Conservation (phyloP, 139 green algal species). For the Micractinium conductrix region DNA sequence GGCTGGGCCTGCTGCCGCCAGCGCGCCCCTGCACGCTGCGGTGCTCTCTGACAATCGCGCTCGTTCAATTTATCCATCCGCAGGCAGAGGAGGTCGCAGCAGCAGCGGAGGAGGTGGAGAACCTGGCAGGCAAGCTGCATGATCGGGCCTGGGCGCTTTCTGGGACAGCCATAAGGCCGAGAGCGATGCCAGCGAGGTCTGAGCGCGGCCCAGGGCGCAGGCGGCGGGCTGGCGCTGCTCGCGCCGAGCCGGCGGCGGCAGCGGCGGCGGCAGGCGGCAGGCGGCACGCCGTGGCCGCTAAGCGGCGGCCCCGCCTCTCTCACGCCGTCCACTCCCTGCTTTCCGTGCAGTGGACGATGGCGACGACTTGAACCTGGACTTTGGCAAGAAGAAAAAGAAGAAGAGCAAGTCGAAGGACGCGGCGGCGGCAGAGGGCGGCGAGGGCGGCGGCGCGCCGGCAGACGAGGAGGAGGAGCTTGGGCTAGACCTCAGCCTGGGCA, state of each 20-base stretch:
- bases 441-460: slow-evolving; percentile 3
- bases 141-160: not conserved
- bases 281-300: too few relatives aligned
- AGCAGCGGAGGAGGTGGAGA: slow-evolving; percentile 44
- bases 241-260: too few relatives aligned
- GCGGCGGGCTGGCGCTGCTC: too few relatives aligned
- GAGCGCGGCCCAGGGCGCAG: not conserved
- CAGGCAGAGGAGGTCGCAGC: slow-evolving; percentile 34
- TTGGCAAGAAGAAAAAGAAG: slow-evolving; percentile 68
- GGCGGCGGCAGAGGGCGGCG: slow-evolving; percentile 4
- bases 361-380: slow-evolving; percentile 48
- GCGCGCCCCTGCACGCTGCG: not conserved
- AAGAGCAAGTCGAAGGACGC: slow-evolving; percentile 46
- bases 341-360: slow-evolving; percentile 32
- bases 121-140: slow-evolving; percentile 46
- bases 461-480: slow-evolving; percentile 43
- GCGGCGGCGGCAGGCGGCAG: not conserved
- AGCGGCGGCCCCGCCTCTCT: not conserved
- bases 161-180: not conserved
- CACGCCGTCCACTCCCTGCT: not conserved
- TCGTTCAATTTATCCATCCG: not conserved
- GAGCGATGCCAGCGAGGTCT: rapidly evolving
- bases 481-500: slow-evolving; percentile 41
- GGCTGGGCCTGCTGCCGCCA: not conserved
- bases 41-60: too few relatives aligned